Evolutionary conservation across 2,329 filamentous ascomycete genomes (phyloP).

Genomic region (Claviceps humidiphila): DNA sequence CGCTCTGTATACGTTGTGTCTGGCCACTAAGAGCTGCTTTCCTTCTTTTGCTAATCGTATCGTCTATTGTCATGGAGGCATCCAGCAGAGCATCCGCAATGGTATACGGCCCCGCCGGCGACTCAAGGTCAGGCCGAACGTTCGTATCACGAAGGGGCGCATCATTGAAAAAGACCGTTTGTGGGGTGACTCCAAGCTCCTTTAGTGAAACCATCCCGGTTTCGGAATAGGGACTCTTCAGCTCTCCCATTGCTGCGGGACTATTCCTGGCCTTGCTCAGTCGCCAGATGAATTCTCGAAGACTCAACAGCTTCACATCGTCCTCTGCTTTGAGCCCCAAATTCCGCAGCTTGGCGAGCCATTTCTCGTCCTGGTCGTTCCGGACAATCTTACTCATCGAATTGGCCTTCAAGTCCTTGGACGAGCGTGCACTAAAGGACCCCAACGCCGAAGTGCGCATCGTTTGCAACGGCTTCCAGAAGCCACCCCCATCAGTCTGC

Average conservation of each 20-base stretch:
- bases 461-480: slow-evolving; percentile 70
- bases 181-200: slow-evolving; percentile 62
- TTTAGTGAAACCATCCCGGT: slow-evolving; percentile 53
- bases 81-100: slow-evolving; percentile 86
- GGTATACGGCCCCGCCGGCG: slow-evolving; percentile 45
- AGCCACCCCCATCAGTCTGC: slow-evolving; percentile 66
- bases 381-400: slow-evolving; percentile 52
- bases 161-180: slow-evolving; percentile 89
- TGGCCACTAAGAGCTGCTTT: slow-evolving; percentile 39
- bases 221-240: slow-evolving; percentile 13
- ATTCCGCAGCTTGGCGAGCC: slow-evolving; percentile 74
- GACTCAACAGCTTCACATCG: slow-evolving; percentile 73
- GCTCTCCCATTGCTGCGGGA: slow-evolving; percentile 24
- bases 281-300: slow-evolving; percentile 86
- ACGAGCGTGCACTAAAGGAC: slow-evolving; percentile 39
- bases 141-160: slow-evolving; percentile 37
- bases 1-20: slow-evolving; percentile 28
- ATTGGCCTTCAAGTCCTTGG: slow-evolving; percentile 41
- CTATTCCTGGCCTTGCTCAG: slow-evolving; percentile 59
- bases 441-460: slow-evolving; percentile 53
- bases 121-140: slow-evolving; percentile 17
- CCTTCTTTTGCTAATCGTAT: slow-evolving; percentile 41
- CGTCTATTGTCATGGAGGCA: slow-evolving; percentile 78
- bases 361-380: slow-evolving; percentile 89
- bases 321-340: slow-evolving; percentile 73